A percentile compares a stretch with the other conserved stretches of the same genome.
These are phyloP conservation scores for Cryphonectria parasitica DNA, from an alignment of 2,329 filamentous ascomycete genomes.

Conservation along the genomic window DNA sequence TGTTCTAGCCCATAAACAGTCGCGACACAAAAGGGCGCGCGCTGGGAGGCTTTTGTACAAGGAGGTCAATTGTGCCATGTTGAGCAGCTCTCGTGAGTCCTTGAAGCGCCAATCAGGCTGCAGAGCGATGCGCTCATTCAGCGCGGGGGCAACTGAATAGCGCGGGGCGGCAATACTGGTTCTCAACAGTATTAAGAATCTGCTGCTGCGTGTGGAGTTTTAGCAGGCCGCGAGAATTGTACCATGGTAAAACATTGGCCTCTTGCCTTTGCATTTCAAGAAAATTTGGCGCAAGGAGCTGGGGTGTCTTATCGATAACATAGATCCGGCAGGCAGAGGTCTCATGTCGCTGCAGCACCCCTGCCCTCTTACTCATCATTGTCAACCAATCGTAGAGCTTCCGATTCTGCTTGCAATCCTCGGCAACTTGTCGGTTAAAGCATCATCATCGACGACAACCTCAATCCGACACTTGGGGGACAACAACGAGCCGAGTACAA, in stretches of 20 bases:
- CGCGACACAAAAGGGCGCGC: slow-evolving; percentile 21
- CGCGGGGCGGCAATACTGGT: background rate
- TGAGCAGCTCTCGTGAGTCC: slow-evolving; percentile 4
- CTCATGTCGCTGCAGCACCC: background rate
- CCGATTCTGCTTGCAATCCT: slow-evolving; percentile 51
- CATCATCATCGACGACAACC: slow-evolving; percentile 14
- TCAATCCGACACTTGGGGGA: background rate
- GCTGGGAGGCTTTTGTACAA: slow-evolving; percentile 32
- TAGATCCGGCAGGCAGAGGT: slow-evolving; percentile 19
- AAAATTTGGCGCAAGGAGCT: slow-evolving; percentile 17
- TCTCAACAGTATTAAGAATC: background rate
- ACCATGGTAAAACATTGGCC: background rate
- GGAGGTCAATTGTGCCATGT: slow-evolving; percentile 37
- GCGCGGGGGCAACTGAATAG: background rate
- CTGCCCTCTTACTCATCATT: background rate
- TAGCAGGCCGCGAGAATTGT: too few relatives aligned
- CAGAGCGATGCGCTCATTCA: background rate
- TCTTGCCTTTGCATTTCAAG: background rate
- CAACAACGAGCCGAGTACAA: background rate
- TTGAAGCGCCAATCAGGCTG: background rate
- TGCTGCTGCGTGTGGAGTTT: background rate
- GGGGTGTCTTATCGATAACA: slow-evolving; percentile 14
- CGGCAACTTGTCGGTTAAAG: slow-evolving; percentile 46
- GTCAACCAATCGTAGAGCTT: slow-evolving; percentile 49
- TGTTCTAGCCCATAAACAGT: slow-evolving; percentile 2